Base-by-base conservation (phyloP, 2,329 filamentous ascomycete genomes). In the Fusarium sp. region DNA sequence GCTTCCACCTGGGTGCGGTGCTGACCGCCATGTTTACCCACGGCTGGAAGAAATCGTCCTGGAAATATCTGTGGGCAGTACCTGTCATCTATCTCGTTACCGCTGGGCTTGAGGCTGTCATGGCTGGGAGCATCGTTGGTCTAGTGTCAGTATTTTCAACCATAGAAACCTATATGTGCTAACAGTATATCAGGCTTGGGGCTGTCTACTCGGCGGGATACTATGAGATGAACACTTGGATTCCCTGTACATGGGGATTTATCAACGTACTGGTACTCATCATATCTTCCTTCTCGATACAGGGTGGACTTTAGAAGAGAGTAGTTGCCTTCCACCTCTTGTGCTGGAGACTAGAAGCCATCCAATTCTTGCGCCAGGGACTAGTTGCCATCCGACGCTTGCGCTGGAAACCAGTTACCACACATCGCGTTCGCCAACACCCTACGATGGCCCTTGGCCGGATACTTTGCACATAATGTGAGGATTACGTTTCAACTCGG, bases 221-320 rank as follows among this genome's bases (percentile, higher is more conserved):
- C 79, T 97, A 95, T 77, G 86, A 90, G 74, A 96, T 97, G 93
- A 95, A 93, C 44, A 97, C 94, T 0, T 97, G 94, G 94, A 92
- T 97, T 52, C 94, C 94, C 0, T 92, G 96, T 75, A 87, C 94
- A 23, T 97, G 94, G 94, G 93, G 89, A 2, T 86, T 93, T 76
- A 91, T 95, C 78, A 97, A 93, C 77, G 90, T 95, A 12, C 79
- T 97, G 46, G 86, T 97, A 29, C 83, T 98, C 44, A 89, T 97
- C 49, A 84, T 97, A 66, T 96, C 93, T 8, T 96, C 93, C 6
- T 97, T 97, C 78, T 93, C 93, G n/a, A 94, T 97, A 52, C 93
- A 97, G 77, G 93, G 94, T 48, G 94, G 93, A 38, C 84, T 97
- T 65, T 97, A 80, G 89, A 31, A 29, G 26, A 41, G 43, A 15